Evolutionary conservation across 2,329 filamentous ascomycete genomes (phyloP), one percentile per base, ranked within the genome.

Genomic region (Endocalyx cinctus): DNA sequence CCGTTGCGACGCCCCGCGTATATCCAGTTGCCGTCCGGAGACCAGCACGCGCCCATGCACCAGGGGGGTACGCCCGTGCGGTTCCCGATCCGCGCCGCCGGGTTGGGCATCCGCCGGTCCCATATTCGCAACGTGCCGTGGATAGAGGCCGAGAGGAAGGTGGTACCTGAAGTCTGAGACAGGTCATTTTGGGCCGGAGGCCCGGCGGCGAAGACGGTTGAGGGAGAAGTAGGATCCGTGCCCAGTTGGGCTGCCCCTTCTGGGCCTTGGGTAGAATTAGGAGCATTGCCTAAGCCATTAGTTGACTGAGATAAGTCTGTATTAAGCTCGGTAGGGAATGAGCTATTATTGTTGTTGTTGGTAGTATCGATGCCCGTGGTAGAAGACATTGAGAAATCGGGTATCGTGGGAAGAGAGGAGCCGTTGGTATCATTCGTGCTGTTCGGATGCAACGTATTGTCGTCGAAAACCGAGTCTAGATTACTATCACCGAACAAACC

Each of bases 1-100:
- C 87, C 77, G 59, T 97, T 97, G 37, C 92, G 74, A 17, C 92
- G 73, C 1, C 92, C 92, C 0, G 85, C 89, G 61, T 95, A 98
- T 50, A 98, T 89, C 60, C 79, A 87, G 61, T 97, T 97, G 11
- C 92, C 92, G 56, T 96, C 86, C 0, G 88, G 88, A 34, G 84
- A 90, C 92, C 92, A 98, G 64, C 88, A 95, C 1, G 88, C 87
- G 46, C 87, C 89, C 80, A 95, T 96, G 60, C 90, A 97, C 90
- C 90, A 98, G 0, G 90, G 92, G 1, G 92, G 90, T 1, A 87
- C 85, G 13, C 80, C 79, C 10, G 79, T 76, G 10, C 80, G 71
- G 13, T 84, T 86, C 2, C 72, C 70, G 36, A 97, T 90, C 17
- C 82, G 79, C 3, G 92, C 88, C 2, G 95, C 72, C 0, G 90